phyloP scores from a whole-genome alignment of 192 early-diverging fungal species.

The Mortierella alpina region DNA sequence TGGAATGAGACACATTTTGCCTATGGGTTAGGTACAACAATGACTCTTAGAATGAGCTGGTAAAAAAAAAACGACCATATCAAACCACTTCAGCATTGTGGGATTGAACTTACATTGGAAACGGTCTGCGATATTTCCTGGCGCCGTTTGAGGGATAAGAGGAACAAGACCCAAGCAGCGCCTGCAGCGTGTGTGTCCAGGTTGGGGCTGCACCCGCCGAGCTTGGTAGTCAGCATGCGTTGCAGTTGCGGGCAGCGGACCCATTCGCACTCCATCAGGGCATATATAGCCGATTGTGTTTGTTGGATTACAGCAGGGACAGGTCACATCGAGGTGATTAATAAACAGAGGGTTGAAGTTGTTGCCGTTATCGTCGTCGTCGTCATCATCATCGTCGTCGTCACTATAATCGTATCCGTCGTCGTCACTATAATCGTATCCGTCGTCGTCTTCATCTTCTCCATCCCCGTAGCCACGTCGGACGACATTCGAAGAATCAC shows the following conservation, averaged over 20 bases:
- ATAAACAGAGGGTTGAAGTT: constrained; percentile 1
- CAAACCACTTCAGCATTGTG: neutral
- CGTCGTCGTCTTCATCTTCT: neutral
- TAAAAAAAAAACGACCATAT: neutral
- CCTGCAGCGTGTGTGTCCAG: constrained; percentile 34
- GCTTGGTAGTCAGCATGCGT: constrained; percentile 2
- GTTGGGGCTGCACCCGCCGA: constrained; percentile 11
- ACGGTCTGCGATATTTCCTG: constrained; percentile 1
- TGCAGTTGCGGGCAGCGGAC: constrained; percentile 8
- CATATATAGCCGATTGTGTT: constrained; percentile 43
- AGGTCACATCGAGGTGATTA: neutral
- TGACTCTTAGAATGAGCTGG: neutral
- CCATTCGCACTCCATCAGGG: constrained; percentile 18
- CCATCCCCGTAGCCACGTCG: neutral
- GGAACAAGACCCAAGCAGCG: constrained; percentile 26
- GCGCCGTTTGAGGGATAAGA: neutral
- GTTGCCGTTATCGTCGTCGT: neutral
- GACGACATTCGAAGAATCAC: constrained; percentile 36
- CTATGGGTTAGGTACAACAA: neutral
- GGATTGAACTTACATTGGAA: constrained; percentile 32
- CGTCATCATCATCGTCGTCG: constrained; percentile 11
- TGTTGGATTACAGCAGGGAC: constrained; percentile 40
- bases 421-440: constrained; percentile 14
- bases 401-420: constrained; percentile 29
- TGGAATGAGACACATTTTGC: constrained; percentile 37